These are phyloP conservation scores for Puccinellia tenuiflora DNA, from an alignment of 176 grass and related monocot species.

Conservation along the genomic window DNA sequence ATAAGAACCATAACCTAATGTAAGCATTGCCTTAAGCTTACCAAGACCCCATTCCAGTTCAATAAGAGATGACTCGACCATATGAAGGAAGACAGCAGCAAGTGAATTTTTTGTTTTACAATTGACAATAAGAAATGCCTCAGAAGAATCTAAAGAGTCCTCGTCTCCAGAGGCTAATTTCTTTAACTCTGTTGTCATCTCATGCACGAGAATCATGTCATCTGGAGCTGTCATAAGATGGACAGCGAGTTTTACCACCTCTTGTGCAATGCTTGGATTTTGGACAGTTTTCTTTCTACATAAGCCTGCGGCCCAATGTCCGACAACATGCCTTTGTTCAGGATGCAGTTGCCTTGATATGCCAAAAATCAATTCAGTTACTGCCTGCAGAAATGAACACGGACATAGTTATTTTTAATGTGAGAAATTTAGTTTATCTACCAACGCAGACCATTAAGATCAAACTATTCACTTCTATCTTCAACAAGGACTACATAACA, in stretches of 20 bases:
- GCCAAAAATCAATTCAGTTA: constrained; percentile 61
- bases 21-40: constrained; percentile 59
- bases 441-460: neutral
- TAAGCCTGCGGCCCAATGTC: constrained; percentile 49
- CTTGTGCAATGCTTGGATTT: constrained; percentile 42
- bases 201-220: constrained; percentile 54
- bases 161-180: constrained; percentile 43
- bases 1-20: constrained; percentile 34
- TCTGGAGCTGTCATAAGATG: constrained; percentile 51
- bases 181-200: constrained; percentile 49
- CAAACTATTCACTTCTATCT: neutral
- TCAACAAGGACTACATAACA: neutral
- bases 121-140: constrained; percentile 55
- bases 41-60: constrained; percentile 67
- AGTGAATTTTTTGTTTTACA: constrained; percentile 61
- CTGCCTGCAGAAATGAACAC: constrained; percentile 45
- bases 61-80: constrained; percentile 59
- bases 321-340: constrained; percentile 48
- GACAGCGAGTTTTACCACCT: constrained; percentile 44
- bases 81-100: constrained; percentile 49
- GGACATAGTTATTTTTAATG: constrained; percentile 3
- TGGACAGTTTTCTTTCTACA: constrained; percentile 44
- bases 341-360: constrained; percentile 51
- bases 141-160: constrained; percentile 37
- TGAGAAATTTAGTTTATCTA: neutral